Evolutionary conservation across 108 stramenopile species (phyloP).

Genomic region (Nitzschia inconspicua): DNA sequence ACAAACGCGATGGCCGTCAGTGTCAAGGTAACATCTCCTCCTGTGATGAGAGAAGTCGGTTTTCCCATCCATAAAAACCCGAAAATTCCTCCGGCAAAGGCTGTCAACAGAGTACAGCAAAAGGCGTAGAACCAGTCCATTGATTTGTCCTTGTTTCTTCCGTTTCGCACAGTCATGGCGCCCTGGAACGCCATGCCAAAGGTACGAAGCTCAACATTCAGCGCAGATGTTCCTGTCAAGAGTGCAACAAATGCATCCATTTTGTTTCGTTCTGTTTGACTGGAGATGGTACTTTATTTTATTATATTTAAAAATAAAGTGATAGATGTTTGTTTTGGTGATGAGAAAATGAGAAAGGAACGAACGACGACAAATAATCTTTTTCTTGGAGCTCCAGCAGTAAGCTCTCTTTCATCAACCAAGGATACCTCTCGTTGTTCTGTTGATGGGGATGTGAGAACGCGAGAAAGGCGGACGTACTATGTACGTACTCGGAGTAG

Average conservation of each 20-base stretch:
- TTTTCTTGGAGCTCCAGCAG: too few species aligned
- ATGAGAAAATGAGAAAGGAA: too few species aligned
- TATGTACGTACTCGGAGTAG: too few species aligned
- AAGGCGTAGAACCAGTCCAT: conserved; percentile 86
- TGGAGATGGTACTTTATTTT: too few species aligned
- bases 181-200: conserved; percentile 72
- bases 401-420: too few species aligned
- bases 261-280: not conserved
- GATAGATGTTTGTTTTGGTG: too few species aligned
- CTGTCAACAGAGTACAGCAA: conserved; percentile 44
- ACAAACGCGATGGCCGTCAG: conserved; percentile 55
- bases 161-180: conserved; percentile 64
- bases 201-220: conserved; percentile 46
- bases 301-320: too few species aligned
- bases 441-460: too few species aligned
- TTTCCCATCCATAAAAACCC: conserved; percentile 79
- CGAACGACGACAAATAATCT: too few species aligned
- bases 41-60: conserved; percentile 70
- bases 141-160: conserved; percentile 50
- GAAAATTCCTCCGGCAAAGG: conserved; percentile 72
- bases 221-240: conserved; percentile 48
- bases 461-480: too few species aligned
- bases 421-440: too few species aligned
- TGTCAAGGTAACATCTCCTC: conserved; percentile 61
- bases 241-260: conserved; percentile 22